These are phyloP conservation scores for Kandelia obovata DNA, from an alignment of 345 rosid genomes.

Conservation along the genomic window DNA sequence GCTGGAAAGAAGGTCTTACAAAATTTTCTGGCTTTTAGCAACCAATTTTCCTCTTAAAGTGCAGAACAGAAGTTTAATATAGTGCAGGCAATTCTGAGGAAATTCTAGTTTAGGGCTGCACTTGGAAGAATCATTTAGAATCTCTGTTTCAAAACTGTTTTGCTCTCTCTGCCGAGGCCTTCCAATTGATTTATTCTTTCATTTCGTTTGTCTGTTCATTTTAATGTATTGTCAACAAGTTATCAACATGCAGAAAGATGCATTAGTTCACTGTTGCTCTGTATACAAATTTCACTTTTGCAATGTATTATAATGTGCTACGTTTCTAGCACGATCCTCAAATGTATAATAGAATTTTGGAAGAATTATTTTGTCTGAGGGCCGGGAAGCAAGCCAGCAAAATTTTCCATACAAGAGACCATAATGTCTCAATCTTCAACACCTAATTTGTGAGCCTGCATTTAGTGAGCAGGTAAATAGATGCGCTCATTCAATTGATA, in stretches of 20 bases:
- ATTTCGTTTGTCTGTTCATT: neutral
- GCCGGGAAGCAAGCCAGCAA: too few species aligned
- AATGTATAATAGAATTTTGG: too few species aligned
- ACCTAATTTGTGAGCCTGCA: too few species aligned
- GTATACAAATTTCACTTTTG: neutral
- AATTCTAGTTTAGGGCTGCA: neutral
- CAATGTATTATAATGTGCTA: too few species aligned
- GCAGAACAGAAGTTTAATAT: neutral
- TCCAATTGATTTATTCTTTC: neutral
- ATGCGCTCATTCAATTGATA: too few species aligned
- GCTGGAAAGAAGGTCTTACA: slow-evolving; percentile 35
- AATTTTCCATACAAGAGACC: too few species aligned
- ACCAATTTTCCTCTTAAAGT: neutral
- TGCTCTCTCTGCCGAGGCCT: neutral
- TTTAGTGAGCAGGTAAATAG: too few species aligned
- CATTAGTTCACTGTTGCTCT: neutral
- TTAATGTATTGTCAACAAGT: neutral
- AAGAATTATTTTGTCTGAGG: too few species aligned
- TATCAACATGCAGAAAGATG: neutral
- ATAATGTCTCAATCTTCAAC: too few species aligned
- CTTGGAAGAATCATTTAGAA: neutral
- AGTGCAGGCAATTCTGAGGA: too few species aligned
- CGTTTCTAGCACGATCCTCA: too few species aligned
- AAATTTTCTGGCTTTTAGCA: slow-evolving; percentile 9
- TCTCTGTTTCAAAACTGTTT: neutral